These are phyloP conservation scores for Capillidium heterosporum DNA, from an alignment of 371 early-diverging fungal species.

Conservation along the genomic window DNA sequence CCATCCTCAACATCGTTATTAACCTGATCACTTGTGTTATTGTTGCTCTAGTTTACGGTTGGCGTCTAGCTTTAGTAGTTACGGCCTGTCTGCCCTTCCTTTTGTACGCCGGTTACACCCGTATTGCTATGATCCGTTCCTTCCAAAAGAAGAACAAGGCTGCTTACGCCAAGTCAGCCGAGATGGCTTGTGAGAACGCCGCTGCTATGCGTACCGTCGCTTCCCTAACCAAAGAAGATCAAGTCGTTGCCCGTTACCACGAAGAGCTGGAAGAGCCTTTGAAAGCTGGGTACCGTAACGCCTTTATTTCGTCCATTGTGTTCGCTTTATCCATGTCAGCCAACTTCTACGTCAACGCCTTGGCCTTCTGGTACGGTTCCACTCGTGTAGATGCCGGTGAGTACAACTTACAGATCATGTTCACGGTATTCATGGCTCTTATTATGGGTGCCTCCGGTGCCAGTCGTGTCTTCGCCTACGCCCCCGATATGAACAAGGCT, in stretches of 20 bases:
- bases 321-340: constrained; percentile 42
- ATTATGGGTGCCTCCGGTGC: constrained; percentile 20
- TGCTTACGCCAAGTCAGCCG: constrained; percentile 8
- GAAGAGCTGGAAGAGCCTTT: constrained; percentile 38
- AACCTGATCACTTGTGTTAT: constrained; percentile 10
- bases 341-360: constrained; percentile 34
- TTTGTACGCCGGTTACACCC: constrained; percentile 6
- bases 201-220: constrained; percentile 74
- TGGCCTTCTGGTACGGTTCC: constrained; percentile 36
- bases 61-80: constrained; percentile 48
- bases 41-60: constrained; percentile 39
- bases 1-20: constrained; percentile 8
- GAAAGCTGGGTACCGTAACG: constrained; percentile 27
- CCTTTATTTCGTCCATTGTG: constrained; percentile 27
- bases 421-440: constrained; percentile 21
- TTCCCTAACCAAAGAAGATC: constrained; percentile 54
- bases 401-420: constrained; percentile 10
- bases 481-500: constrained; percentile 22
- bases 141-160: constrained; percentile 7
- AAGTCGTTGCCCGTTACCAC: constrained; percentile 32
- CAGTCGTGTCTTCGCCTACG: constrained; percentile 7
- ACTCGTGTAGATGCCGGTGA: constrained; percentile 16
- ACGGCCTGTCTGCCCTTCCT: constrained; percentile 29
- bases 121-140: constrained; percentile 8
- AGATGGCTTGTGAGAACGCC: constrained; percentile 74